Conservation (phyloP, 1,139 yeast species). For the Saccharomyces pastorianus region DNA sequence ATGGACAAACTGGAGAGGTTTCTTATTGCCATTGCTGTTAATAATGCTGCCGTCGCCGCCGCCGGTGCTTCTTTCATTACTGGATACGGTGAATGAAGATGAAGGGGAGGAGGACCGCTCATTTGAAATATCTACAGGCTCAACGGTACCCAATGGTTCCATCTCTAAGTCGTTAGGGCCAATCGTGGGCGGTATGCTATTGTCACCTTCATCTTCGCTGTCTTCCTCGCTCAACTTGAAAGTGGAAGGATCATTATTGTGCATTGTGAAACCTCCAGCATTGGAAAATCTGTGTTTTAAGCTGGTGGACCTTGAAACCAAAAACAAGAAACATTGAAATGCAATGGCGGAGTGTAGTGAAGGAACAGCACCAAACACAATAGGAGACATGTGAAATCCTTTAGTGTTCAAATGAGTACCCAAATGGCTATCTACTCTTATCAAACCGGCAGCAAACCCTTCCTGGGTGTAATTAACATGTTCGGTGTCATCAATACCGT, state of each 20-base stretch:
- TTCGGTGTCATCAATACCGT: constrained; percentile 47
- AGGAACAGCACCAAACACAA: constrained; percentile 66
- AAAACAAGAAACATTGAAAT: constrained; percentile 43
- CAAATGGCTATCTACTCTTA: constrained; percentile 52
- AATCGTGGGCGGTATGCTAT: neutral
- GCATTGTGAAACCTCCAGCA: neutral
- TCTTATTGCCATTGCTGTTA: neutral
- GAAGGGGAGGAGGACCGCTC: neutral
- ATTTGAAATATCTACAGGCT: neutral
- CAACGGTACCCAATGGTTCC: neutral
- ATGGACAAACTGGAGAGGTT: constrained; percentile 7
- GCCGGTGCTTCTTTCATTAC: neutral
- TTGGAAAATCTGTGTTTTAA: constrained; percentile 23
- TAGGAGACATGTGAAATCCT: constrained; percentile 60
- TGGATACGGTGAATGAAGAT: neutral
- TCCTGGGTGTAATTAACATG: constrained; percentile 46
- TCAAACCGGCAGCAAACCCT: constrained; percentile 64
- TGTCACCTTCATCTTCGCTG: neutral
- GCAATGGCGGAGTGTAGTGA: constrained; percentile 62
- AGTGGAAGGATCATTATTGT: neutral
- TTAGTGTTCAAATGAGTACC: constrained; percentile 55
- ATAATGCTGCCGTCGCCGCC: neutral
- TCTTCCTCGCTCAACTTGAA: constrained; percentile 3
- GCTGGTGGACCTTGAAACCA: constrained; percentile 27
- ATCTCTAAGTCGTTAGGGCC: constrained; percentile 1